A percentile compares a stretch with the other conserved stretches of the same genome.
These are phyloP conservation scores for Solanum etuberosum DNA, from an alignment of 257 asterid species.

Conservation along the genomic window DNA sequence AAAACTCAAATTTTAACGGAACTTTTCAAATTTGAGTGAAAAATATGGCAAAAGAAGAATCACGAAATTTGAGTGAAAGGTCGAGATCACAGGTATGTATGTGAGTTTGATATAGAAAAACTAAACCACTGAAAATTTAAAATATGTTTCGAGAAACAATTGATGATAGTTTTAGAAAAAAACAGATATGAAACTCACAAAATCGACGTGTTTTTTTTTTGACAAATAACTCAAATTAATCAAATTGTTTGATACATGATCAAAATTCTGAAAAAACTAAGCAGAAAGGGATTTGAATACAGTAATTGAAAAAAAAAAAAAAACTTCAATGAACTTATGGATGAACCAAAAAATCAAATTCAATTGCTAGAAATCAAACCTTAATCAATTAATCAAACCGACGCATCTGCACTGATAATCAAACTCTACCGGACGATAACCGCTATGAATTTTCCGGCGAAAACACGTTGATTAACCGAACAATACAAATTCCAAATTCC, in stretches of 20 bases:
- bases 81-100: neutral
- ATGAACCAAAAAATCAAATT: neutral
- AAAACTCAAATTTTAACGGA: neutral
- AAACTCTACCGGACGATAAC: neutral
- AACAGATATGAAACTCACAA: neutral
- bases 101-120: neutral
- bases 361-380: neutral
- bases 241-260: neutral
- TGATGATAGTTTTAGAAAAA: rapidly evolving
- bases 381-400: neutral
- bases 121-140: too few species aligned
- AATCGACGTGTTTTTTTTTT: too few species aligned
- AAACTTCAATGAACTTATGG: neutral
- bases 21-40: neutral
- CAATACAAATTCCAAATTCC: neutral
- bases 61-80: neutral
- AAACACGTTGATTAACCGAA: neutral
- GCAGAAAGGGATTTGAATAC: neutral
- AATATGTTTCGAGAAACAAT: too few species aligned
- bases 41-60: neutral
- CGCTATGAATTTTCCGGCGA: neutral
- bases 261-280: neutral
- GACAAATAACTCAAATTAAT: too few species aligned
- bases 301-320: neutral
- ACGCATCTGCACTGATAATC: neutral